Conservation (phyloP, 331 rosid species). For the Quercus lobata region DNA sequence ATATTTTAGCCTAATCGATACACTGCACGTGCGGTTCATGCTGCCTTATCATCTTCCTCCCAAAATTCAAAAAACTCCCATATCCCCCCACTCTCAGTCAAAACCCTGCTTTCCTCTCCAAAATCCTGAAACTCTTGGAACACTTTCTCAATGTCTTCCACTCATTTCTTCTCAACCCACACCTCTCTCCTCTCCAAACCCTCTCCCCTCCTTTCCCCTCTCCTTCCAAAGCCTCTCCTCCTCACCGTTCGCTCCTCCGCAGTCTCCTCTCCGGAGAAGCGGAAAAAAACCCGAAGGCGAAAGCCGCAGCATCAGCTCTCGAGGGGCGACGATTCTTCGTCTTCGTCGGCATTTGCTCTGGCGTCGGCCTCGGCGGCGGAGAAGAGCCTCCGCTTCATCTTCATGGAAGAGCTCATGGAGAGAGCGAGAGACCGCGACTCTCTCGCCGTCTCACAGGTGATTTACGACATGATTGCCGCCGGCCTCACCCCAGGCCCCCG, state of each 20-base stretch:
- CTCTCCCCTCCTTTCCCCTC: conserved; percentile 12
- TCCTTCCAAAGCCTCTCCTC: neutral
- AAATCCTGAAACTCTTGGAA: neutral
- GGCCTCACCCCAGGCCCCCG: conserved; percentile 92
- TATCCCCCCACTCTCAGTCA: neutral
- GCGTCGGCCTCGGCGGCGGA: conserved; percentile 37
- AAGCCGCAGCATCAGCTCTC: conserved; percentile 23
- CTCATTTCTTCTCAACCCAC: conserved; percentile 24
- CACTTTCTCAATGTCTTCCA: conserved; percentile 39
- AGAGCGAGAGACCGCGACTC: conserved; percentile 75
- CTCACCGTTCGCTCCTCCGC: conserved; percentile 39
- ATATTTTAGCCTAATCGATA: no score
- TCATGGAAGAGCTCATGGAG: conserved; percentile 97
- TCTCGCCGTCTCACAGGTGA: conserved; percentile 58
- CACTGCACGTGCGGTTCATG: neutral
- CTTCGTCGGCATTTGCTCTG: no score
- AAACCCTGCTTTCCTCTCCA: neutral
- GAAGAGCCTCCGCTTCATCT: conserved; percentile 72
- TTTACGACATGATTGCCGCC: conserved; percentile 94
- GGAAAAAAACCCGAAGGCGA: conserved; percentile 59
- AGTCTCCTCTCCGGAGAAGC: conserved; percentile 51
- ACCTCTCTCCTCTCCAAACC: conserved; percentile 22
- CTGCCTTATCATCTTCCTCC: neutral
- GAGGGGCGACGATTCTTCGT: conserved; percentile 42
- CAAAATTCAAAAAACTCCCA: no score